Base-by-base conservation (phyloP, 2,329 filamentous ascomycete genomes). In the Bertia moriformis region DNA sequence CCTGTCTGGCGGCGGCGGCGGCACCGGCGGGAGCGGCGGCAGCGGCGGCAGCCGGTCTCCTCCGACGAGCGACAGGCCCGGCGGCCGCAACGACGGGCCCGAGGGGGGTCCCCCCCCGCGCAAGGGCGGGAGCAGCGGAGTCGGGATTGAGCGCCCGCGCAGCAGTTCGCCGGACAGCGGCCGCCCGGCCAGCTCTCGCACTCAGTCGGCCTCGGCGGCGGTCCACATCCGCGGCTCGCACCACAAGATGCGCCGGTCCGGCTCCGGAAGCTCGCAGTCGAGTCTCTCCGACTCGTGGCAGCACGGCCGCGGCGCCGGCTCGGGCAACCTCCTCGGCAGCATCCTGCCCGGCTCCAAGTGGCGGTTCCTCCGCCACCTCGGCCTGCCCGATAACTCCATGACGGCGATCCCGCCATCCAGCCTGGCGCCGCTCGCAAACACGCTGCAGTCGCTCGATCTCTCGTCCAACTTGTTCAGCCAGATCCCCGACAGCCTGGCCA, bases 391-490 rank as follows among this genome's bases (percentile, higher is more conserved):
- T 54, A 98, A 96, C 58, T 79, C 82, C 5, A 67, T 98, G 45
- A 93, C 86, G 4, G 76, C 77, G 4, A 79, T 98, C 45, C 73
- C 81, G 30, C 71, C 78, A 3, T 63, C 75, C 38, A 86, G 88
- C 53, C 68, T 98, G 44, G 68, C 73, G 5, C 88, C 91, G 13
- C 69, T 98, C 38, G 79, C 87, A 30, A 86, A 86, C 51, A 94
- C 85, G 0, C 66, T 98, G 19, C 84, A 89, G 52, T 96, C 91
- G 0, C 69, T 98, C 40, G 91, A 98, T 55, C 65, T 98, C 37
- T 96, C 91, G 1, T 78, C 78, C 38, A 98, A 98, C 52, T 74
- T 94, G 22, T 93, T 98, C 57, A 78, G 77, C n/a, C 84, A 95
- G 56, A 83, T 96, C 39, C 91, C 91, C 1, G 91, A 96, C 56